Base-by-base conservation (phyloP, 2,329 filamentous ascomycete genomes). In the Fusarium miscanthi region DNA sequence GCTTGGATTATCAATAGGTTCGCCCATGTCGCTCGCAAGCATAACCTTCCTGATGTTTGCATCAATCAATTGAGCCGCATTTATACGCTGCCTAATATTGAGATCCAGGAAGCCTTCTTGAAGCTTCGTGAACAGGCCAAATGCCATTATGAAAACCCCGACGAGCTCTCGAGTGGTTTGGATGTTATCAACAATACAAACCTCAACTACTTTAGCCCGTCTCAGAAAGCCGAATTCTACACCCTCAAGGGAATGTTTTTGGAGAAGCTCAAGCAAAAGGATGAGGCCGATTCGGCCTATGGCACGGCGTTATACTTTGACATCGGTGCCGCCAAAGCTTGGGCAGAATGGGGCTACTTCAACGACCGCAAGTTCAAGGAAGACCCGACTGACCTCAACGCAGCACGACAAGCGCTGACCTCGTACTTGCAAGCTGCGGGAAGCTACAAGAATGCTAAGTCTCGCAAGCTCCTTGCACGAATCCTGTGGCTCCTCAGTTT, bases 111-210 rank as follows among this genome's bases (percentile, higher is more conserved):
- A 81, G 96, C 96, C 0, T 99, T 99, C 87, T 85, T 99, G 69
- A 99, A 99, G 84, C 84, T 99, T 58, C 88, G 97, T n/a, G 97
- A 99, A 83, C 96, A 99, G 82, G 96, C 96, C 46, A 98, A 98
- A 81, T 99, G 96, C 76, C 96, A 99, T 80, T 99, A 98, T 81
- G 95, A 98, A 83, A 98, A 98, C 78, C 91, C 92, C 0, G 92
- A 93, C 41, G 96, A 99, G 82, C 89, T 99, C 59, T 95, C 91
- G 59, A 97, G 91, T 79, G 96, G 96, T 3, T 81, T 99, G 73
- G 96, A 99, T 79, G 96, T 99, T 6, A 99, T 99, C 81, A 99
- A 99, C 83, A 99, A 99, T 77, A 99, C 96, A 40, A 99, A 99
- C 77, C 89, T 99, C 63, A 98, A 97, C 81, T 99, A 99, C 85